Evolutionary conservation across 1,139 yeast species (phyloP), one percentile per base, ranked within the genome.

Genomic region (Suhomyces taliae): DNA sequence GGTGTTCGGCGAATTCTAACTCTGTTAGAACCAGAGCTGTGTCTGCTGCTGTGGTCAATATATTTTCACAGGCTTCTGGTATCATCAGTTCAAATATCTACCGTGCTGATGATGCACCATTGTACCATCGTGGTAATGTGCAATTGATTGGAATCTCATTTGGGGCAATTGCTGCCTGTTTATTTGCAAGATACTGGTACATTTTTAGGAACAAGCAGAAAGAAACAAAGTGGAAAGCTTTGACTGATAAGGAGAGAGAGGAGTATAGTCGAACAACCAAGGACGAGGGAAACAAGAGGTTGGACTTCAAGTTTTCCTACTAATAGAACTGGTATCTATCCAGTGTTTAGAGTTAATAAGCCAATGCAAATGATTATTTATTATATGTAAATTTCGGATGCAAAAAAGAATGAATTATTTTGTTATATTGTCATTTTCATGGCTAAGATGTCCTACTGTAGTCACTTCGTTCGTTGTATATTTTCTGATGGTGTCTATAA

Each of bases 251-350:
- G 24, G 82, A 83, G 54, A 70, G 69, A 54, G 68, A 66, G 8
- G 57, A 69, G 11, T 84, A 84, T 56, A 57, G 72, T 33, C 50
- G 52, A 6, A 68, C 58, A 11, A 74, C 82, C 7, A 66, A 58
- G 0, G 84, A 82, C 54, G 64, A 61, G 39, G 88, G 88, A 10
- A 81, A 78, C 53, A 73, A 74, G 58, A 64, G 87, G 35, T 64
- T 83, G 38, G 85, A 84, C 57, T 83, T 82, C 49, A 61, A 62
- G 40, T 72, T 71, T 51, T 61, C 50, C 10, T 49, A 53, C 36
- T 56, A 43, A 38, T 29, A 19, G 24, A 19, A 19, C 24, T 19
- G 24, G 24, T 19, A 2, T 19, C 6, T 6, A 19, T 19, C 24
- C 3, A 4, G 24, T 19, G 1, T 19, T 19, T 4, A 19, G 24